These are phyloP conservation scores for Nannochloris sp. DNA, from an alignment of 139 green algal genomes.

Conservation along the genomic window DNA sequence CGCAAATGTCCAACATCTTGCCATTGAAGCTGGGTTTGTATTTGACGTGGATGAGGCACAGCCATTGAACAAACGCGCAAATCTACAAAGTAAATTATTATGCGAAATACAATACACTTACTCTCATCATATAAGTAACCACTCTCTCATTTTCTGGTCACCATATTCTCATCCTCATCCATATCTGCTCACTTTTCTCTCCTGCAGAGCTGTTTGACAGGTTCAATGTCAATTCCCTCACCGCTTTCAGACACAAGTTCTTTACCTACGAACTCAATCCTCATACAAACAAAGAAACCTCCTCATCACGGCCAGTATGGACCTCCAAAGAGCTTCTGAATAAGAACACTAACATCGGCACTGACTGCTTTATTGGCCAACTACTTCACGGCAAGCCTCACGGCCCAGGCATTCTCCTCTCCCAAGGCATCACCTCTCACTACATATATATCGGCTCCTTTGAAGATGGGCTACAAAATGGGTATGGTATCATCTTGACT, in stretches of 20 bases:
- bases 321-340: not conserved
- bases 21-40: conserved; percentile 4
- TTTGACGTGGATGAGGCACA: not conserved
- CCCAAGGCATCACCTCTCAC: not conserved
- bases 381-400: not conserved
- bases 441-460: conserved; percentile 5
- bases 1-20: not conserved
- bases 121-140: not conserved
- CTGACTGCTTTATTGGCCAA: not conserved
- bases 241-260: conserved; percentile 1
- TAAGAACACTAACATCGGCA: not conserved
- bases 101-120: not conserved
- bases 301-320: not conserved
- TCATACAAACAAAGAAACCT: no score
- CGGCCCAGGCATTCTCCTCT: not conserved
- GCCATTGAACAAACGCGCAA: not conserved
- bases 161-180: no score
- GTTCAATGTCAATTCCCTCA: conserved; percentile 1
- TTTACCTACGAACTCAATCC: not conserved
- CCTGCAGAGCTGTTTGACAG: conserved; percentile 1
- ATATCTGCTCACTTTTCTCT: no score
- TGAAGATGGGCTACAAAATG: not conserved
- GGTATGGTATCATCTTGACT: not conserved
- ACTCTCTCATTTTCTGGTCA: no score
- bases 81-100: conserved; percentile 2